These are phyloP conservation scores for Cladobotryum protrusum DNA, from an alignment of 2,329 filamentous ascomycete genomes.

Conservation along the genomic window DNA sequence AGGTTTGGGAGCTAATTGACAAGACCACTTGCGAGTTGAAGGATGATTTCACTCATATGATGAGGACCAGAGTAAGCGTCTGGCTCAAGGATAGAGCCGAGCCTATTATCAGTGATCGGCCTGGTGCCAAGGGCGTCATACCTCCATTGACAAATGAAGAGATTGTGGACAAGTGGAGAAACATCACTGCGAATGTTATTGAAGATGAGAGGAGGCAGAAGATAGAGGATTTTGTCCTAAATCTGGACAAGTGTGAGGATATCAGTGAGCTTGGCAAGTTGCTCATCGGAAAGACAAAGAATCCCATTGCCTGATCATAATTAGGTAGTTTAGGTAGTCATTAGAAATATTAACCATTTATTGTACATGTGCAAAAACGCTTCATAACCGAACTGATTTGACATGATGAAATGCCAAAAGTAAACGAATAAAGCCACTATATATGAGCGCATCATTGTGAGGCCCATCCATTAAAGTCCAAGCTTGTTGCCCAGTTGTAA, in stretches of 20 bases:
- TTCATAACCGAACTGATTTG: too few relatives aligned
- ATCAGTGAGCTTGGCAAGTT: slow-evolving; percentile 4
- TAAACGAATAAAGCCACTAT: too few relatives aligned
- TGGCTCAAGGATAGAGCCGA: slow-evolving; percentile 14
- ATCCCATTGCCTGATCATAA: background rate
- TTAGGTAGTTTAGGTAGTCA: too few relatives aligned
- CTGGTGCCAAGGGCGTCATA: slow-evolving; percentile 24
- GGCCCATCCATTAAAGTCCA: slow-evolving; percentile 3
- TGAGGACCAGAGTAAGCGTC: slow-evolving; percentile 8
- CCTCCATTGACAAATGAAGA: slow-evolving; percentile 30
- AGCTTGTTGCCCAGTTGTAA: slow-evolving; percentile 3
- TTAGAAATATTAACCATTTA: too few relatives aligned
- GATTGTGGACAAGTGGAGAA: slow-evolving; percentile 29
- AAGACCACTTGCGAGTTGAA: slow-evolving; percentile 18
- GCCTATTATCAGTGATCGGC: background rate
- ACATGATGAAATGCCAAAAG: too few relatives aligned
- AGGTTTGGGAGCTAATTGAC: slow-evolving; percentile 28
- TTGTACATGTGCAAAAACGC: background rate
- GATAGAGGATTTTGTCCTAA: slow-evolving; percentile 27
- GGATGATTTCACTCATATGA: slow-evolving; percentile 15
- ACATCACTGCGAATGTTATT: slow-evolving; percentile 24
- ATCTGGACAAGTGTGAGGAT: slow-evolving; percentile 19
- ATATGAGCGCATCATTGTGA: background rate
- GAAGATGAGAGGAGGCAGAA: slow-evolving; percentile 20
- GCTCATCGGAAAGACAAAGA: background rate